Evolutionary conservation across 768 basidiomycete genomes (phyloP), one percentile per base, ranked within the genome.

Genomic region (Pisolithus orientalis): DNA sequence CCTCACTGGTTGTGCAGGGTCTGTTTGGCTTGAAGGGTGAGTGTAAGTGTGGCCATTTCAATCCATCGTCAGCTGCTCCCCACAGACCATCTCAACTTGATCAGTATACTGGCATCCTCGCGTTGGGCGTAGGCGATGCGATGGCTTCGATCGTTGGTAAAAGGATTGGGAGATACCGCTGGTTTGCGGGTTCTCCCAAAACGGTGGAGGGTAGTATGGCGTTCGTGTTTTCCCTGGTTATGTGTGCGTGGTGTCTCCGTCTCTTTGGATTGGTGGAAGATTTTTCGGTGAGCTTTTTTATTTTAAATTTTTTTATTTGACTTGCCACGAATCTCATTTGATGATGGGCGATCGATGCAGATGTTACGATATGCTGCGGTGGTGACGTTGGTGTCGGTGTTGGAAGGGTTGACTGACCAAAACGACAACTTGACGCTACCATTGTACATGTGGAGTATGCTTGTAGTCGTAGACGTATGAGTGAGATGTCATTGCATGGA

Each of bases 341-440:
- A 68, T 44, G 43, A 16, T 44, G 7, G 32, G 27, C 31, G n/a
- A 44, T 53, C 52, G 49, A 56, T 54, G 52, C 68, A 94, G 93
- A 79, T 79, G 44, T 57, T 71, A 43, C 76, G 84, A 25, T 98
- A 94, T 66, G 67, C 76, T 13, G 59, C 77, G 43, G 83, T 87
- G 29, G 76, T 84, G 28, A 67, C 70, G n/a, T 63, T 88, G 39
- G 76, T 88, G 4, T 83, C 84, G 3, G 66, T 90, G 40, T 76
- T 98, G 57, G 96, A 99, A 71, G 96, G 93, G 14, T 69, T 94
- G 52, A 92, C 91, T 17, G 86, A 87, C 64, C 96, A 99, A 71
- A 98, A 98, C 70, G 96, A 99, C 71, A 99, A 99, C 70, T 75
- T 99, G 58, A 92, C 90, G 39, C 74, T 99, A 56, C 95, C 96